Base-by-base conservation (phyloP, 2,329 filamentous ascomycete genomes). In the Rhynchosporium secalis region DNA sequence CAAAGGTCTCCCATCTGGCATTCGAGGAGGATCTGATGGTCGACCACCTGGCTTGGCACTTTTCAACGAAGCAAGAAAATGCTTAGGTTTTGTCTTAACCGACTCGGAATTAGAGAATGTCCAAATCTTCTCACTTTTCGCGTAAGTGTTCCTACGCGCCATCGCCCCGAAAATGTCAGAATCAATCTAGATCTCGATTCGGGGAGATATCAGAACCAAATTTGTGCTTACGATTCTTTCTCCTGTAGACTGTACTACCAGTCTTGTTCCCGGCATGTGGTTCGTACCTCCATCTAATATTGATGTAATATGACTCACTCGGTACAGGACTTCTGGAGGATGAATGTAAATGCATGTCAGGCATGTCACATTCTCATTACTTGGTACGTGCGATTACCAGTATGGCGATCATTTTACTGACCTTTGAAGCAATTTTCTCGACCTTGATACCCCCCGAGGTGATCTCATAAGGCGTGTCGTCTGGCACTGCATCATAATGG, bases 51-150 rank as follows among this genome's bases (percentile, higher is more conserved):
- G 85, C 0, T 71, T 87, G 2, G 77, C 78, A 1, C 78, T 86
- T 41, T 87, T 87, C 73, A 87, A 87, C 65, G 85, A 87, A 72
- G 85, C 84, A 15, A 78, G 85, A 56, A 80, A 79, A 62, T 77
- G 83, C n/a, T 78, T 86, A 70, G 85, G 85, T 0, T 86, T 86
- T 69, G 77, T 81, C 9, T 69, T 82, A 58, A 81, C 80, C 1
- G 79, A 83, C 29, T 83, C 79, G 68, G 83, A 78, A 56, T 72
- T 87, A 31, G 83, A 86, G 66, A 85, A 82, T 63, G 78, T 86
- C 7, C 85, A 87, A 68, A 80, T 85, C 51, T 80, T 81, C 67
- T 77, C 84, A 6, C 74, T 88, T 33, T 78, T 82, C 62, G 82
- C 83, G 81, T 83, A 72, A 71, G 78, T 74, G 7, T 29, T 9